A percentile compares a stretch with the other conserved stretches of the same genome.
Conservation (phyloP, 2,329 filamentous ascomycete genomes). For the Diplodia mutila region DNA sequence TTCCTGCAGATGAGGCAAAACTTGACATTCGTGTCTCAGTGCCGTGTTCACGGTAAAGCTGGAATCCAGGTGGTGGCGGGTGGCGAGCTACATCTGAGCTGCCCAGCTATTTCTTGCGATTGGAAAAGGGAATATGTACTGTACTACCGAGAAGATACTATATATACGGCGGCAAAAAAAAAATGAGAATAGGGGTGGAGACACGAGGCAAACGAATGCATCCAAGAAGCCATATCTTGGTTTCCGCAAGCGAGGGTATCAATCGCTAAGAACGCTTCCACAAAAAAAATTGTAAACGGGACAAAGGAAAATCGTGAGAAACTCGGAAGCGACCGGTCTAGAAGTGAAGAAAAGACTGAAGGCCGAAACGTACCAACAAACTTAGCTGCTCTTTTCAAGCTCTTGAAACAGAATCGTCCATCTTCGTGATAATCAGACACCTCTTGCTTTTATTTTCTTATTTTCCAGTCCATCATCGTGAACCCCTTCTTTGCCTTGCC, state of each 20-base stretch:
- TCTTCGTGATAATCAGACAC: neutral
- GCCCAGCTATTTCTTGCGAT: neutral
- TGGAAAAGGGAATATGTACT: slow-evolving; percentile 10
- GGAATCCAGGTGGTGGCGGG: neutral
- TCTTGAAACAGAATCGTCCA: slow-evolving; percentile 7
- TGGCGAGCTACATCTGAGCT: slow-evolving; percentile 1
- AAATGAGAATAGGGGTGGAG: neutral
- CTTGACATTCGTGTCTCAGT: neutral
- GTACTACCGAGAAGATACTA: slow-evolving; percentile 14
- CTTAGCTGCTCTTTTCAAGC: neutral
- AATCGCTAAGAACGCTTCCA: slow-evolving; percentile 21
- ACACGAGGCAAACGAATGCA: slow-evolving; percentile 16
- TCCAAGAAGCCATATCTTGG: slow-evolving; percentile 22
- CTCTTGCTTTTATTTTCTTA: neutral
- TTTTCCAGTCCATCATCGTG: neutral
- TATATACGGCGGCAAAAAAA: slow-evolving; percentile 9
- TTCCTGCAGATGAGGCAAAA: neutral
- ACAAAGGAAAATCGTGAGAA: slow-evolving; percentile 7
- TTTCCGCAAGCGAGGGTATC: slow-evolving; percentile 18
- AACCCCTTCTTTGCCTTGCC: slow-evolving; percentile 30
- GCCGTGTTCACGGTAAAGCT: neutral
- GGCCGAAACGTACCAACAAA: slow-evolving; percentile 1
- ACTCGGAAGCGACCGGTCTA: slow-evolving; percentile 9
- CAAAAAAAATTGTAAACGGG: neutral
- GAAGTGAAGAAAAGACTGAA: neutral